Evolutionary conservation across 2,329 filamentous ascomycete species (phyloP), one percentile per base, ranked within the genome.

Genomic region (Purpureocillium lavendulum): DNA sequence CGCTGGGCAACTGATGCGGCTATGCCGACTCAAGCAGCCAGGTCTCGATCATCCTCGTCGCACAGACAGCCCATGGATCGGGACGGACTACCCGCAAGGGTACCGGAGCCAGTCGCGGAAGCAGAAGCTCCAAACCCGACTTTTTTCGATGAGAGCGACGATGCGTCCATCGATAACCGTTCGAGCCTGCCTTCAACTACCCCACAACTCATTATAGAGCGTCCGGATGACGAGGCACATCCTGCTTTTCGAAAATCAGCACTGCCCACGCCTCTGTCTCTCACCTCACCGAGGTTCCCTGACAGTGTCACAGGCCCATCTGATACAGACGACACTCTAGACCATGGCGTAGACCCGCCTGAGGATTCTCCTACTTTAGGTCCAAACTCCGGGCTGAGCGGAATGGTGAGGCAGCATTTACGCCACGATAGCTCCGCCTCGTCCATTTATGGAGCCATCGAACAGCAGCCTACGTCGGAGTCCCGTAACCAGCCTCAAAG

Each of bases 381-480:
- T 2, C 82, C 84, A 0, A 68, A 68, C 13, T 40, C 55, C 10
- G 87, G 86, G 1, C 69, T 96, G 13, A 90, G 82, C 52, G 84
- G 84, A 2, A 75, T 95, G 68, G 81, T 95, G 34, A 79, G 84
- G 26, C 82, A 89, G 45, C 92, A 97, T 66, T 66, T 97, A 31
- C 80, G 92, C 37, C 79, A 79, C 28, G 79, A 82, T 46, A 97
- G 90, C 62, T 82, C 82, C 42, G 74, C 79, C 12, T 97, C 90
- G 1, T 94, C 87, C 0, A 71, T 92, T 18, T 87, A 87, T 49
- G 77, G 75, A 18, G 40, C 63, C 61, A 17, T 66, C 66, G 45
- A 63, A 46, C 29, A 55, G 47, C 35, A 62, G 45, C n/a, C 53
- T 11, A 42, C 49, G 5, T 47, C 49, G 10, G n/a, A 21, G 16